phyloP scores from a whole-genome alignment of 192 early-diverging fungal genomes.

The Podila epicladia region DNA sequence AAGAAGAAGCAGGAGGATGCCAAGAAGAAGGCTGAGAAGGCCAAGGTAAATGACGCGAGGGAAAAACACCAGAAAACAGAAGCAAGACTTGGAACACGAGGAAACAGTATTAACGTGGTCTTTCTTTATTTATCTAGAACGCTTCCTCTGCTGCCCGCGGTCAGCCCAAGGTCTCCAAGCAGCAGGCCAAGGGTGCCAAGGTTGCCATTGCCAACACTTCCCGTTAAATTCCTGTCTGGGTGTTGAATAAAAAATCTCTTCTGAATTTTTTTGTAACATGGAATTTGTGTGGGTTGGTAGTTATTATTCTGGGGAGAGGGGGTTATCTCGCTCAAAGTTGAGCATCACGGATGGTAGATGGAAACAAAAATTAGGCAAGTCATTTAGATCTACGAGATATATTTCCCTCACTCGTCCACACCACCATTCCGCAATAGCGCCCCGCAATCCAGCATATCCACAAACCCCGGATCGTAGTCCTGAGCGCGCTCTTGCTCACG shows the following conservation, averaged over 20 bases:
- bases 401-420: neutral
- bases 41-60: constrained; percentile 52
- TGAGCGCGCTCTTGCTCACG: constrained; percentile 4
- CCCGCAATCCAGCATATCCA: constrained; percentile 36
- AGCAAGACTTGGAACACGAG: neutral
- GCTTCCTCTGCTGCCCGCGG: constrained; percentile 50
- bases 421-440: constrained; percentile 16
- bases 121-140: constrained; percentile 37
- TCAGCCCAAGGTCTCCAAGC: constrained; percentile 82
- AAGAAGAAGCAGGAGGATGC: constrained; percentile 88
- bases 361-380: neutral
- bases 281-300: neutral
- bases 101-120: neutral
- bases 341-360: too few species aligned
- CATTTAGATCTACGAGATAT: too few species aligned
- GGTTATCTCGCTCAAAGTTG: too few species aligned
- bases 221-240: constrained; percentile 67
- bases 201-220: constrained; percentile 83
- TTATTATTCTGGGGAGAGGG: too few species aligned
- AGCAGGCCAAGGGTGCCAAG: constrained; percentile 82
- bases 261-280: constrained; percentile 2
- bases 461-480: constrained; percentile 1
- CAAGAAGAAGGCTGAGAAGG: constrained; percentile 90
- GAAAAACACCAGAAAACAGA: too few species aligned
- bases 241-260: constrained; percentile 25